phyloP scores from a whole-genome alignment of 257 asterid species.

The Solanum ossicruentum region DNA sequence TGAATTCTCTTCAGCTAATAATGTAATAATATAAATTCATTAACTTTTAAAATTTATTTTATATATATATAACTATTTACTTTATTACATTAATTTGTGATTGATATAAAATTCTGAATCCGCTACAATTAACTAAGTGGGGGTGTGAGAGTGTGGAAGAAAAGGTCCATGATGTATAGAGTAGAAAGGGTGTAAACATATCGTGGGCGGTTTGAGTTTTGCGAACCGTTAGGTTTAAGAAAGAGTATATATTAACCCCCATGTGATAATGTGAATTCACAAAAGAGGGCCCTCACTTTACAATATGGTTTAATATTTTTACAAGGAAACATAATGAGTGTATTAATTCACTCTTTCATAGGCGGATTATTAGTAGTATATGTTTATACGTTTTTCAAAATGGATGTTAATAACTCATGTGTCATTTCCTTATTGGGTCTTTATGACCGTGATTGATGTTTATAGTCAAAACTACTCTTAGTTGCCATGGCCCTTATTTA shows the following conservation, averaged over 20 bases:
- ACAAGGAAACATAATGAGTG: not conserved
- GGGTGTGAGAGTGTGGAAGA: not conserved
- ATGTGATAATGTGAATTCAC: conserved; percentile 14
- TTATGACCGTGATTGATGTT: conserved; percentile 18
- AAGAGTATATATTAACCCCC: conserved; percentile 17
- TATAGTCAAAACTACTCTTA: conserved; percentile 16
- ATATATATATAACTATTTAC: not conserved
- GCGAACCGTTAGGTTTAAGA: conserved; percentile 56
- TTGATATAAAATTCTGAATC: not conserved
- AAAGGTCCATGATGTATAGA: not conserved
- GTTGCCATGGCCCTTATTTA: conserved; percentile 1
- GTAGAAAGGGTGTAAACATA: conserved; percentile 1
- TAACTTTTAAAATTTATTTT: not conserved
- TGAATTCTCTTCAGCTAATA: not conserved
- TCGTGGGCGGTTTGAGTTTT: conserved; percentile 40
- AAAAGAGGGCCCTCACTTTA: not conserved
- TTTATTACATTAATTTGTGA: not conserved
- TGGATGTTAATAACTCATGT: not conserved
- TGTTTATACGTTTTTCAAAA: conserved; percentile 15
- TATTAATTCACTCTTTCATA: not conserved
- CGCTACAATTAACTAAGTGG: not conserved
- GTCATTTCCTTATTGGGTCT: conserved; percentile 11
- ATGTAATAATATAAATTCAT: not conserved
- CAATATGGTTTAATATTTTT: not conserved
- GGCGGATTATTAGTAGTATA: conserved; percentile 7